Evolutionary conservation across 352 stramenopile species (phyloP).

Genomic region (Thraustochytrium sp.): DNA sequence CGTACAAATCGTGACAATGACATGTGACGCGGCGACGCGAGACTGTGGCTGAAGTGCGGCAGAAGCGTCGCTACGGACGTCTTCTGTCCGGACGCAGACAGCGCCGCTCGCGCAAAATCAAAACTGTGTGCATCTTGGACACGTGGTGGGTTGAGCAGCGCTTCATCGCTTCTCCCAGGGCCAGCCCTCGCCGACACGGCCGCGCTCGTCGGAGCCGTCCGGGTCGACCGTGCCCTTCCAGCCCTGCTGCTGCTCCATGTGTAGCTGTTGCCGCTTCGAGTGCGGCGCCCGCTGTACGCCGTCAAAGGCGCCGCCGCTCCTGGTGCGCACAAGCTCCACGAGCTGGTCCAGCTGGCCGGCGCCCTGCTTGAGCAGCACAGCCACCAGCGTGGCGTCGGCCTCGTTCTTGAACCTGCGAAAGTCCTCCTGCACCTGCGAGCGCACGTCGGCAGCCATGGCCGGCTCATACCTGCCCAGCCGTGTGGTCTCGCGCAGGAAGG

Average conservation of each 20-base stretch:
- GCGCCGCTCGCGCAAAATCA: too few relatives aligned
- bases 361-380: not conserved
- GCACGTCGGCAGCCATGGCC: not conserved
- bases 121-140: too few relatives aligned
- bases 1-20: too few relatives aligned
- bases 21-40: too few relatives aligned
- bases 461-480: not conserved
- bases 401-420: not conserved
- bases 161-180: not conserved
- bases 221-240: conserved; percentile 24
- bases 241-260: not conserved
- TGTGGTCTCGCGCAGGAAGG: not conserved
- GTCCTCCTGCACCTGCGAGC: not conserved
- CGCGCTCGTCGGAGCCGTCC: conserved; percentile 35
- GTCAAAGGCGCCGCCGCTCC: too few relatives aligned
- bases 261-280: not conserved
- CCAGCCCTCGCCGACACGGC: conserved; percentile 21
- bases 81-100: too few relatives aligned
- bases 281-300: too few relatives aligned
- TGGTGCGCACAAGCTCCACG: not conserved
- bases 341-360: not conserved
- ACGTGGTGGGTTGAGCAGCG: not conserved
- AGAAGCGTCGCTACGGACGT: too few relatives aligned
- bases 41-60: too few relatives aligned
- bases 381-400: not conserved